Base-by-base conservation (phyloP, 164 flowering plant species). In the Berberis vulgaris region DNA sequence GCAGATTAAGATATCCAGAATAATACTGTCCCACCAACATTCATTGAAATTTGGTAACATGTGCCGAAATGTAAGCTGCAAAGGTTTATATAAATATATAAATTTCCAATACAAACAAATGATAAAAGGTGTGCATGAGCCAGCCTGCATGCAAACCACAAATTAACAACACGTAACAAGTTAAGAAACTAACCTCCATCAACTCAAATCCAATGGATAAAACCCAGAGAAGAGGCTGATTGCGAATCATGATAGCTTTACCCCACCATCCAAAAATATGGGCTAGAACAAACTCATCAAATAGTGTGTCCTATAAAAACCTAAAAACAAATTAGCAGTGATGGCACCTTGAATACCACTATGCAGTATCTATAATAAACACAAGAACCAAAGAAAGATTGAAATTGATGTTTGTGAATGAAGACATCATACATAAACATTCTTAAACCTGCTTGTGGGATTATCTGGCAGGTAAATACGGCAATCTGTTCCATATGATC, bases 241-340 rank as follows among this genome's bases (percentile, higher is more conserved):
- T 95, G 26, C 98, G 96, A 47, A 95, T 95, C 91, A 95, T 84
- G 73, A 95, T 95, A 59, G 99, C 98, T 74, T 95, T 95, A 4
- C 97, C 96, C 98, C 99, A 95, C 99, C 99, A 95, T 65, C 99
- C 99, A 73, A 95, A 82, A 10, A 95, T 81, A 77, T 95, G 99
- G 64, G 99, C 99, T 7, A 81, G 69, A 59, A 95, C 96, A 82
- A 95, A 95, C 72, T 88, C 98, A 78, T 95, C 99, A 77, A 95
- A 95, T 59, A 95, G 78, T 53, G 99, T 95, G 1, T 84, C 99
- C 99, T 95, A 68, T 7, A 80, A 69, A 54, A 67, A 67, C 11
- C 40, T 66, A 64, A 65, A 50, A 26, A 26, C 68, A 70, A 59
- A 65, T 72, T 57, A 78, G 70, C 61, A 54, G 40, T 47, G 42